phyloP scores from a whole-genome alignment of 2,329 filamentous ascomycete species.

The Ophiocordyceps camponoti-saundersi region DNA sequence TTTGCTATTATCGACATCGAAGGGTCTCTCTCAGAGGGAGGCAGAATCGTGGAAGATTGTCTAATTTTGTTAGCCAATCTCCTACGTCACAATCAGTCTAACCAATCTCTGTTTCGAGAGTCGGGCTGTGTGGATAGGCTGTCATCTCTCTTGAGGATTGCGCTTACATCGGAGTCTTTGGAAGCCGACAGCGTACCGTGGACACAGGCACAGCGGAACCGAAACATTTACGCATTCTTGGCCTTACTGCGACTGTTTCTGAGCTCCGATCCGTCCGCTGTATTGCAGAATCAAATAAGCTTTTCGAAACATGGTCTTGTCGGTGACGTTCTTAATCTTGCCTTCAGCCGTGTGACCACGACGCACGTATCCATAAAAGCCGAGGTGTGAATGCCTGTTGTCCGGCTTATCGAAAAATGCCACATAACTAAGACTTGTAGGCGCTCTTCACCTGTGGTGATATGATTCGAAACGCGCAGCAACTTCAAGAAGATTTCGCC shows the following conservation, averaged over 20 bases:
- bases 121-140: slow-evolving; percentile 66
- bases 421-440: slow-evolving; percentile 19
- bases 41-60: slow-evolving; percentile 81
- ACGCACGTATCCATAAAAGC: slow-evolving; percentile 58
- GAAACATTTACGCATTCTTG: slow-evolving; percentile 81
- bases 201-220: slow-evolving; percentile 63
- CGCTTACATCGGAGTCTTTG: slow-evolving; percentile 33
- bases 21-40: slow-evolving; percentile 66
- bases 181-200: slow-evolving; percentile 50
- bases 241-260: slow-evolving; percentile 79
- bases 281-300: slow-evolving; percentile 64
- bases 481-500: slow-evolving; percentile 76
- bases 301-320: slow-evolving; percentile 75
- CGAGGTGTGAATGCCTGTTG: slow-evolving; percentile 36
- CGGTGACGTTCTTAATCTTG: slow-evolving; percentile 63
- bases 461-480: slow-evolving; percentile 65
- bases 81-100: slow-evolving; percentile 70
- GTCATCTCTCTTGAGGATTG: slow-evolving; percentile 47
- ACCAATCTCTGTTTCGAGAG: slow-evolving; percentile 87
- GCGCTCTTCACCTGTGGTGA: slow-evolving; percentile 76
- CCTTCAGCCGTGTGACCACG: slow-evolving; percentile 52
- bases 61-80: slow-evolving; percentile 82
- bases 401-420: neutral
- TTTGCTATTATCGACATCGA: slow-evolving; percentile 72
- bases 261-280: slow-evolving; percentile 61